Evolutionary conservation across 306 rosid species (phyloP).

Genomic region (Arachis stenosperma): DNA sequence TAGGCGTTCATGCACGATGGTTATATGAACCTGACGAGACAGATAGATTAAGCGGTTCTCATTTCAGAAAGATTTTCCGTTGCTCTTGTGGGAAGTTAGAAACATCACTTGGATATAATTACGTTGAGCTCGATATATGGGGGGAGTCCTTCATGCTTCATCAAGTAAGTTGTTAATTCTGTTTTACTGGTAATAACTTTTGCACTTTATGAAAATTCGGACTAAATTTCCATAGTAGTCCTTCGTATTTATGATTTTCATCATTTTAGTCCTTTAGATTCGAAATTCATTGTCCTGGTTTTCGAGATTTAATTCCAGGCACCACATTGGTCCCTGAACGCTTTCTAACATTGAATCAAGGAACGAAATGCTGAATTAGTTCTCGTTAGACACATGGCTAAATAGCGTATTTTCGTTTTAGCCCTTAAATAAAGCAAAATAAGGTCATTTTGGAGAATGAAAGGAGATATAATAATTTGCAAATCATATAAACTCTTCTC

Average conservation of each 20-base stretch:
- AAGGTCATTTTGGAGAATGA: too few species aligned
- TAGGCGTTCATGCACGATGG: conserved; percentile 71
- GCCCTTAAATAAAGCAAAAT: too few species aligned
- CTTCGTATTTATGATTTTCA: background rate
- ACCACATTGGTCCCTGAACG: too few species aligned
- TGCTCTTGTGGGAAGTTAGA: conserved; percentile 81
- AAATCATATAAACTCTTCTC: too few species aligned
- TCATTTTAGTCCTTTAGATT: too few species aligned
- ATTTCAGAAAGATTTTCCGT: conserved; percentile 68
- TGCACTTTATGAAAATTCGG: background rate
- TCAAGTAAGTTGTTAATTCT: conserved; percentile 65
- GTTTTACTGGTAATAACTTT: background rate
- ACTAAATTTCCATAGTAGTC: background rate
- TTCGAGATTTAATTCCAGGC: too few species aligned
- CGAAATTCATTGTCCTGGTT: too few species aligned
- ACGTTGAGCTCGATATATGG: conserved; percentile 74
- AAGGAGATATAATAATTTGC: too few species aligned
- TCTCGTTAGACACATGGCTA: too few species aligned
- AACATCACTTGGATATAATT: conserved; percentile 57
- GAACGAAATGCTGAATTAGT: too few species aligned
- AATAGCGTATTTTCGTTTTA: too few species aligned
- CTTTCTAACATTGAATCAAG: too few species aligned
- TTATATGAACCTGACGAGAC: conserved; percentile 78
- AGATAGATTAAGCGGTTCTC: conserved; percentile 76
- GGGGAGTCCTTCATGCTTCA: conserved; percentile 97